Percentiles rank a stretch among this genome's conserved stretches.
These are phyloP conservation scores for Plasmodium knowlesi DNA, from an alignment of 169 alveolate genomes.

Conservation along the genomic window DNA sequence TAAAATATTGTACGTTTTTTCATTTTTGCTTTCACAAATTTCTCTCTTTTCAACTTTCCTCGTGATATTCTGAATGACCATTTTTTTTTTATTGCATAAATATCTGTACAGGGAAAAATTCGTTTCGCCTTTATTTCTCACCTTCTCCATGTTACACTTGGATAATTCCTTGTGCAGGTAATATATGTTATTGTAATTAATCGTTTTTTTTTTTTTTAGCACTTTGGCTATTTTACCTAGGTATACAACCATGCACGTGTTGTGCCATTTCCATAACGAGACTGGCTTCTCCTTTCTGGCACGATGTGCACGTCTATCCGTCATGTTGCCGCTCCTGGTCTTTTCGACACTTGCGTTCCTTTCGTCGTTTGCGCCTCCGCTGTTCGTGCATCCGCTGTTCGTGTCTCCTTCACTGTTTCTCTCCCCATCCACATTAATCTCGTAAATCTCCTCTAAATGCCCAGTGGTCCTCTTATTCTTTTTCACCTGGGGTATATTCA, in stretches of 20 bases:
- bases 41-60: background rate
- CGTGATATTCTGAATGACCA: background rate
- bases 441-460: background rate
- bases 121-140: background rate
- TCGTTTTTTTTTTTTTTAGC: conserved; percentile 17
- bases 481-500: background rate
- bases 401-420: background rate
- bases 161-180: conserved; percentile 23
- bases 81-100: background rate
- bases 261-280: conserved; percentile 57
- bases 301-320: background rate
- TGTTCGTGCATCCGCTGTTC: no score
- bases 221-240: conserved; percentile 33
- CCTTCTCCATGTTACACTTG: background rate
- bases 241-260: conserved; percentile 60
- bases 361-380: background rate
- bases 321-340: background rate
- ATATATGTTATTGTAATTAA: conserved; percentile 12
- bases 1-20: background rate
- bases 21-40: background rate
- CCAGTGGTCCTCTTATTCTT: background rate
- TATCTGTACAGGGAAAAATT: conserved; percentile 22
- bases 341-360: background rate
- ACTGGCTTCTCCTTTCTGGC: background rate
- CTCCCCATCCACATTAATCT: background rate